Conservation (phyloP, 2,329 filamentous ascomycete genomes). For the Penicillium sp. region DNA sequence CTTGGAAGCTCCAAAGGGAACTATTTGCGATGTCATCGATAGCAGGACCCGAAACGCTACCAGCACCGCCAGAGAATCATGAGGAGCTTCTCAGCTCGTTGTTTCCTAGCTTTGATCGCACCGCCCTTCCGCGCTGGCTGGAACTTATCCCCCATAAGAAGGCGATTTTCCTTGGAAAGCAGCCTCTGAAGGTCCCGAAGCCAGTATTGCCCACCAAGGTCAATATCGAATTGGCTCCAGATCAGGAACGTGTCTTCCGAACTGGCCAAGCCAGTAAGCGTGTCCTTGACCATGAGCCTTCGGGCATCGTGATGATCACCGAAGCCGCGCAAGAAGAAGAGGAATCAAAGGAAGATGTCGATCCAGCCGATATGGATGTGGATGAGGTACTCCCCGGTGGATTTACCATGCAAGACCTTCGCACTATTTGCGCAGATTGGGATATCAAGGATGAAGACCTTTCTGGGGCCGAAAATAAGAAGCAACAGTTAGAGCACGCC, state of each 20-base stretch:
- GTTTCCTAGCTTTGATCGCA: conserved; percentile 79
- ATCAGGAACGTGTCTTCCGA: conserved; percentile 84
- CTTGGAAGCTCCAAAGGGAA: conserved; percentile 52
- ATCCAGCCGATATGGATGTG: conserved; percentile 56
- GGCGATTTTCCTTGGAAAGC: conserved; percentile 77
- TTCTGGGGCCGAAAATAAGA: conserved; percentile 22
- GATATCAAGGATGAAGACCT: conserved; percentile 60
- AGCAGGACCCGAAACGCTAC: conserved; percentile 61
- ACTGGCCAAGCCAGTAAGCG: conserved; percentile 66
- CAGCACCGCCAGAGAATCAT: conserved; percentile 71
- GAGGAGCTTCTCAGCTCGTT: conserved; percentile 77
- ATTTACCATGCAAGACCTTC: conserved; percentile 77
- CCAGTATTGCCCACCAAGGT: conserved; percentile 84
- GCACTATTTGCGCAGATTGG: conserved; percentile 87
- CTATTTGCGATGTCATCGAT: conserved; percentile 51
- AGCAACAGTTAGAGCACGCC: conserved; percentile 1
- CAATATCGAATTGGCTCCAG: conserved; percentile 80
- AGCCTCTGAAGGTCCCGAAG: conserved; percentile 77
- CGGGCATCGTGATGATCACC: conserved; percentile 57
- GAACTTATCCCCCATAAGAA: conserved; percentile 81
- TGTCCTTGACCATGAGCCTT: conserved; percentile 57
- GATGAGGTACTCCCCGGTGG: conserved; percentile 70
- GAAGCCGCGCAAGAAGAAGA: conserved; percentile 55
- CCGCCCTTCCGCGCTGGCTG: conserved; percentile 76
- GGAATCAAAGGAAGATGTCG: conserved; percentile 54